A percentile compares a stretch with the other conserved stretches of the same genome.
These are phyloP conservation scores for Aspergillus tamarii DNA, from an alignment of 2,329 filamentous ascomycete species.

Conservation along the genomic window DNA sequence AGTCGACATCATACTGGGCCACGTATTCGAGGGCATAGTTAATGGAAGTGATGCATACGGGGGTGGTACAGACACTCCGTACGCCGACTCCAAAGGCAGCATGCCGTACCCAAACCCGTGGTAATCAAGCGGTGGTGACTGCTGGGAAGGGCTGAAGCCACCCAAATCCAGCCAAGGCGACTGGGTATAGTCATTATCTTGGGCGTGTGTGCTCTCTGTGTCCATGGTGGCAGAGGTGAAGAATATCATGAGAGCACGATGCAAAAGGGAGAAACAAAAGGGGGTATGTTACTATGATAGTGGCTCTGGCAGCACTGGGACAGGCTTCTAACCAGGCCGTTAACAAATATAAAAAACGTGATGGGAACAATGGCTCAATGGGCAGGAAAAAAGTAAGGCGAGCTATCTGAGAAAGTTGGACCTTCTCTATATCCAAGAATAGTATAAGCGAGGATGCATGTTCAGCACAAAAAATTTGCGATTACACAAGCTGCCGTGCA, in stretches of 20 bases:
- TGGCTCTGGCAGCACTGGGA: slow-evolving; percentile 14
- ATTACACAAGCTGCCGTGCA: slow-evolving; percentile 26
- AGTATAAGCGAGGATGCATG: slow-evolving; percentile 53
- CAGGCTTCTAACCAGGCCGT: not conserved
- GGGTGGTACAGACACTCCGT: slow-evolving; percentile 59
- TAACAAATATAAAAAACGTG: slow-evolving; percentile 10
- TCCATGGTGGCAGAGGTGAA: slow-evolving; percentile 41
- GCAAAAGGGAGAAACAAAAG: slow-evolving; percentile 1
- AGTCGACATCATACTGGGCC: slow-evolving; percentile 82
- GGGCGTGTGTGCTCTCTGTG: slow-evolving; percentile 47
- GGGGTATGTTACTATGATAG: slow-evolving; percentile 31
- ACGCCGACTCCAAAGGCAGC: slow-evolving; percentile 61
- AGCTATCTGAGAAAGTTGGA: slow-evolving; percentile 7
- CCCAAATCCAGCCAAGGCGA: slow-evolving; percentile 52
- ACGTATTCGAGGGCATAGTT: slow-evolving; percentile 69
- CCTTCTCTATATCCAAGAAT: slow-evolving; percentile 45
- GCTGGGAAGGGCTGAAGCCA: slow-evolving; percentile 57
- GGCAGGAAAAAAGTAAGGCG: slow-evolving; percentile 17
- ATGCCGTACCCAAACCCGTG: slow-evolving; percentile 66
- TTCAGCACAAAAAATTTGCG: slow-evolving; percentile 40
- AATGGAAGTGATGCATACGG: slow-evolving; percentile 65
- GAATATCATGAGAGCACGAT: slow-evolving; percentile 1
- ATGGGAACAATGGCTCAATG: slow-evolving; percentile 13
- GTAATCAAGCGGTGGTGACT: slow-evolving; percentile 73
- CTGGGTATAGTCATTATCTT: slow-evolving; percentile 48